Evolutionary conservation across 345 rosid genomes (phyloP).

Genomic region (Litchi chinensis): DNA sequence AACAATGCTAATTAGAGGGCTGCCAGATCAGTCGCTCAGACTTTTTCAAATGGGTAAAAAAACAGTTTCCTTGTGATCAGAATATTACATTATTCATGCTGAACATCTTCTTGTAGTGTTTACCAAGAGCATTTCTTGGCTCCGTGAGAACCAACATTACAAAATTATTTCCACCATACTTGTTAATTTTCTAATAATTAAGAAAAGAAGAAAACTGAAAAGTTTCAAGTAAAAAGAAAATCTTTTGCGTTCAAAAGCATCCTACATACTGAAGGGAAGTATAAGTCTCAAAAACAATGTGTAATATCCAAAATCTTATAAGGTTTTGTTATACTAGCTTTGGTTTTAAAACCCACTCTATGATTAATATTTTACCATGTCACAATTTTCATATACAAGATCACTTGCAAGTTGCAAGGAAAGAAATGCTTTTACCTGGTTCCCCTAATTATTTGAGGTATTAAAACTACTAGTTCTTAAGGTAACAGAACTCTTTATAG

Average conservation of each 20-base stretch:
- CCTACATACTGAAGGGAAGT: not conserved
- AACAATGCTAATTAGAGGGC: not conserved
- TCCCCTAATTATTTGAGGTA: no score
- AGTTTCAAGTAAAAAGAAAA: not conserved
- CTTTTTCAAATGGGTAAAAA: not conserved
- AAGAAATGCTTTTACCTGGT: no score
- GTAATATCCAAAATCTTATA: no score
- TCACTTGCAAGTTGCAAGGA: no score
- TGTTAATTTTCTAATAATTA: not conserved
- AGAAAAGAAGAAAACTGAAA: not conserved
- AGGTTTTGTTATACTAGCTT: no score
- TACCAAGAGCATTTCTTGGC: conserved; percentile 92
- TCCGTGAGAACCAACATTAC: conserved; percentile 64
- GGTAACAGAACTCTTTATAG: no score
- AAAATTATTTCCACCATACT: conserved; percentile 4
- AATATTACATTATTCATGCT: conserved; percentile 79
- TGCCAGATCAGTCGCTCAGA: not conserved
- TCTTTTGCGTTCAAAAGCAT: not conserved
- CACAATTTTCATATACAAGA: no score
- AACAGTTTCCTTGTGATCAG: not conserved
- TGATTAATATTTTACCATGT: no score
- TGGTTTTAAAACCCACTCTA: no score
- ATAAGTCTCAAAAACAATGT: not conserved
- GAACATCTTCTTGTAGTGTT: conserved; percentile 90
- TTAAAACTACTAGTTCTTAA: no score